phyloP scores from a whole-genome alignment of 331 rosid species.

The Erythrophleum ivorense region DNA sequence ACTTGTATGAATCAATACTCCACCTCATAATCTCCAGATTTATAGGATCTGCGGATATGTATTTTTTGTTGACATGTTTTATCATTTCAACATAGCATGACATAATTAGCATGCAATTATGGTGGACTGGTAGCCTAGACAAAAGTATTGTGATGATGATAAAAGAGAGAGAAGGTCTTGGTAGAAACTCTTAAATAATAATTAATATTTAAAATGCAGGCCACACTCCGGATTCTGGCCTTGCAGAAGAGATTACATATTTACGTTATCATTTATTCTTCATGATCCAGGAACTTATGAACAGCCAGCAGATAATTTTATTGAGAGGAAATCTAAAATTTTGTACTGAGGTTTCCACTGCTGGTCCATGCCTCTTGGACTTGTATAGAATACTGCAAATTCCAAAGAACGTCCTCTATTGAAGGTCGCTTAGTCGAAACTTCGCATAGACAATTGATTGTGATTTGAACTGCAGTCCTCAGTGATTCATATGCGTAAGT shows the following conservation, averaged over 20 bases:
- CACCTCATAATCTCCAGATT: constrained; percentile 29
- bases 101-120: neutral
- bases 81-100: neutral
- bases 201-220: constrained; percentile 8
- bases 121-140: constrained; percentile 11
- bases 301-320: neutral
- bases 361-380: constrained; percentile 92
- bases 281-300: constrained; percentile 17
- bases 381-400: constrained; percentile 90
- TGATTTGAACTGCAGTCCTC: constrained; percentile 70
- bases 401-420: constrained; percentile 86
- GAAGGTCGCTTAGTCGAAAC: constrained; percentile 78
- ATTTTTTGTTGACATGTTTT: constrained; percentile 6
- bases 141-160: neutral
- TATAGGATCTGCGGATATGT: constrained; percentile 14
- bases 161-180: neutral
- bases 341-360: constrained; percentile 66
- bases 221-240: neutral
- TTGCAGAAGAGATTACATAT: constrained; percentile 23
- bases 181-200: constrained; percentile 6
- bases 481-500: constrained; percentile 71
- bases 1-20: constrained; percentile 38
- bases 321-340: constrained; percentile 42
- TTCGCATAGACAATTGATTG: constrained; percentile 67
- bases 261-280: constrained; percentile 40